Percentiles rank a stretch among this genome's conserved stretches.
These are phyloP conservation scores for Penicillium hesseltinei DNA, from an alignment of 2,329 filamentous ascomycete genomes.

Conservation along the genomic window DNA sequence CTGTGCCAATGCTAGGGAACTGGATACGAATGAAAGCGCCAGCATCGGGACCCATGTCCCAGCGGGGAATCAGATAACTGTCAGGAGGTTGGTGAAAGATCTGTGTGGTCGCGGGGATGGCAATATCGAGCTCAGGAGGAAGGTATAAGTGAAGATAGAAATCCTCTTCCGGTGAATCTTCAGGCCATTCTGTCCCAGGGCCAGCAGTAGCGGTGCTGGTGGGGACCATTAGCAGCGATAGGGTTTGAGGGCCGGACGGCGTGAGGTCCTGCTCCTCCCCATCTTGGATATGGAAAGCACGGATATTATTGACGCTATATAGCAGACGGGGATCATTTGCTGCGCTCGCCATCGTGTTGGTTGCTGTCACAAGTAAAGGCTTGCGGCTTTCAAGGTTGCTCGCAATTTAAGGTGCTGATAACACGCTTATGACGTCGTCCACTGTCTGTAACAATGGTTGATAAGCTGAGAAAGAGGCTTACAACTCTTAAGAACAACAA, in stretches of 20 bases:
- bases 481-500: not conserved
- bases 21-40: constrained; percentile 92
- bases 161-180: constrained; percentile 76
- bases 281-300: constrained; percentile 86
- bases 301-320: constrained; percentile 70
- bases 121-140: constrained; percentile 88
- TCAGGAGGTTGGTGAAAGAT: constrained; percentile 93
- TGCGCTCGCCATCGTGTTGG: constrained; percentile 26
- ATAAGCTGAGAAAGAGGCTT: not conserved
- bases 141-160: constrained; percentile 96
- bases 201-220: constrained; percentile 67
- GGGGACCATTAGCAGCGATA: constrained; percentile 94
- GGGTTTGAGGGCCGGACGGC: constrained; percentile 79
- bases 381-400: not conserved
- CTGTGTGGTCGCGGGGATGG: constrained; percentile 90
- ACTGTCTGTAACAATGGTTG: not conserved
- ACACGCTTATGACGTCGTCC: constrained; percentile 22
- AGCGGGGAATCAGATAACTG: constrained; percentile 91
- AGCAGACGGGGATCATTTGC: constrained; percentile 40
- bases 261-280: constrained; percentile 82
- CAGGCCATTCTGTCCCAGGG: constrained; percentile 56
- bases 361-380: not conserved
- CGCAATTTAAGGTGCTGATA: constrained; percentile 14
- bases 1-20: constrained; percentile 72
- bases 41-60: constrained; percentile 84